These are phyloP conservation scores for Leccinum aurantiacum DNA, from an alignment of 768 basidiomycete species.

Conservation along the genomic window DNA sequence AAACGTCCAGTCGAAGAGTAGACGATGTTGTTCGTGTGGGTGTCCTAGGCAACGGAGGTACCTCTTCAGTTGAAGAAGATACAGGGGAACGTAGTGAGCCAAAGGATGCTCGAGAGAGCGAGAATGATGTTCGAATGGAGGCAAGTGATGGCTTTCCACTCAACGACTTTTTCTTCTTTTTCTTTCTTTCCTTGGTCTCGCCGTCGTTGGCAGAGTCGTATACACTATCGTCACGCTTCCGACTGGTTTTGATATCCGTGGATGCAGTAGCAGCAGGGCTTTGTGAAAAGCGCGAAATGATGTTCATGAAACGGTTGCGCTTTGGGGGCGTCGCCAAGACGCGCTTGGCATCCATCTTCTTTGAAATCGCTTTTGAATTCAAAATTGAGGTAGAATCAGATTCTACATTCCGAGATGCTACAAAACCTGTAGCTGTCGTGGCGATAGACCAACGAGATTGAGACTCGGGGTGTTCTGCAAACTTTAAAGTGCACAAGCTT, in stretches of 20 bases:
- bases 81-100: constrained; percentile 25
- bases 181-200: constrained; percentile 20
- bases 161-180: constrained; percentile 15
- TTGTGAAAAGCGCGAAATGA: constrained; percentile 32
- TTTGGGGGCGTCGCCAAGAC: constrained; percentile 25
- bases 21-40: constrained; percentile 17
- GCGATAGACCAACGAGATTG: constrained; percentile 30
- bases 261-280: constrained; percentile 21
- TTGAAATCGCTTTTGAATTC: constrained; percentile 8
- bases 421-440: constrained; percentile 28
- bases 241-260: not conserved
- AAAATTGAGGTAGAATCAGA: not conserved
- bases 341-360: constrained; percentile 17
- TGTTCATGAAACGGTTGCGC: constrained; percentile 31
- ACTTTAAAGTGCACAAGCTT: constrained; percentile 2
- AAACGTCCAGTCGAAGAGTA: not conserved
- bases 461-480: not conserved
- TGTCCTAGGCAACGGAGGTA: constrained; percentile 29
- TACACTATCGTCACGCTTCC: constrained; percentile 6
- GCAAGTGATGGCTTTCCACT: constrained; percentile 33
- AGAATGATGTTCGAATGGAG: constrained; percentile 31
- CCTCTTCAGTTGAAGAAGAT: constrained; percentile 21
- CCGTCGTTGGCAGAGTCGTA: constrained; percentile 24
- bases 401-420: constrained; percentile 14
- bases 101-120: constrained; percentile 30